Conservation (phyloP, 2,329 filamentous ascomycete genomes). For the Xylaria sp. region DNA sequence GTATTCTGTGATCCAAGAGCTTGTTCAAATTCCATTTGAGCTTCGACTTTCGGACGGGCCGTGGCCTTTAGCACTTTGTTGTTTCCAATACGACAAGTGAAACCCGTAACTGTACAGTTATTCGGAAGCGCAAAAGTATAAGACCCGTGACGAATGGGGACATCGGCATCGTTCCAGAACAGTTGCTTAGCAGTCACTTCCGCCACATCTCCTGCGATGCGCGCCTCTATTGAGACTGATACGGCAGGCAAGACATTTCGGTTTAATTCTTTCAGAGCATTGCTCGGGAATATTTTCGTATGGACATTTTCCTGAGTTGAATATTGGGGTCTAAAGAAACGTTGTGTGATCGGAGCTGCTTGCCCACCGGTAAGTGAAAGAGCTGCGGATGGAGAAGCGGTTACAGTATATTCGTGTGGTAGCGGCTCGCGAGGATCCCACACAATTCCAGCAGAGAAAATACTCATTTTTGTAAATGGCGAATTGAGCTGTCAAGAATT, state of each 20-base stretch:
- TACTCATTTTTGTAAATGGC: conserved; percentile 21
- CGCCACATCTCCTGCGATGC: conserved; percentile 43
- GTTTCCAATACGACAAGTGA: conserved; percentile 42
- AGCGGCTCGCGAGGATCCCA: conserved; percentile 44
- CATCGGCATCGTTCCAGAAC: conserved; percentile 44
- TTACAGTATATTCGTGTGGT: conserved; percentile 27
- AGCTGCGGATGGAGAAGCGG: not conserved
- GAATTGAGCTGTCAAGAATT: not conserved
- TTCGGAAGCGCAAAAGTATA: conserved; percentile 45
- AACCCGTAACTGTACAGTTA: conserved; percentile 44
- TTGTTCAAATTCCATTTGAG: conserved; percentile 31
- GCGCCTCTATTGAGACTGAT: conserved; percentile 40
- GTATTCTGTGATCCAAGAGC: conserved; percentile 20
- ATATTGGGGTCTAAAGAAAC: not conserved
- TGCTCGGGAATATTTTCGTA: not conserved
- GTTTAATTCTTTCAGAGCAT: not conserved
- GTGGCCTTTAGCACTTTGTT: conserved; percentile 39
- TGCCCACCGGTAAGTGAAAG: not conserved
- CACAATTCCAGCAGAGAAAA: conserved; percentile 39
- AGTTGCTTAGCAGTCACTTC: conserved; percentile 41
- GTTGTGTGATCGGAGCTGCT: not conserved
- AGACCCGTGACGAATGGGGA: conserved; percentile 40
- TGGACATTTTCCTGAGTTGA: not conserved
- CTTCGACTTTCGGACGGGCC: conserved; percentile 41
- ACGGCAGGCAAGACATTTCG: conserved; percentile 41